A percentile compares a stretch with the other conserved stretches of the same genome.
phyloP scores from a whole-genome alignment of 805 yeast species.

The Vanderwaltozyma tropicalis region DNA sequence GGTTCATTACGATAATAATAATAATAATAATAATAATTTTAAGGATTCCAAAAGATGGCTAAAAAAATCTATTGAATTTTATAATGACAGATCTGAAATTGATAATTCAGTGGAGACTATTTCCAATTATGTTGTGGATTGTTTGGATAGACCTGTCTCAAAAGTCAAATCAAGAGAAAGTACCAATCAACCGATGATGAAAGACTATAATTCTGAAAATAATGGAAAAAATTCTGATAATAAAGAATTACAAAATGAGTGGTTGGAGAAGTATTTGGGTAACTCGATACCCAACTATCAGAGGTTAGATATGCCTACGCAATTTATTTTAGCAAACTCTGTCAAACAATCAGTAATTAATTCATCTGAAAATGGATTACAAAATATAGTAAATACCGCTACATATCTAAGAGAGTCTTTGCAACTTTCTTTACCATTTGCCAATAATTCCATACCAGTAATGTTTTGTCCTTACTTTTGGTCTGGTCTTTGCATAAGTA shows the following conservation, averaged over 20 bases:
- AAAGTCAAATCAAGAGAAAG: background rate
- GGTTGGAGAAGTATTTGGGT: conserved; percentile 21
- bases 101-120: conserved; percentile 7
- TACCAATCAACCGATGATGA: background rate
- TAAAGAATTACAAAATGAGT: conserved; percentile 6
- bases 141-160: conserved; percentile 12
- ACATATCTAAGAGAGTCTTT: conserved; percentile 15
- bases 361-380: background rate
- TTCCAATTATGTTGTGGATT: conserved; percentile 11
- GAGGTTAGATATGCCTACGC: conserved; percentile 17
- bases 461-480: conserved; percentile 23
- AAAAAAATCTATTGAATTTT: conserved; percentile 6
- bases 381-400: conserved; percentile 3
- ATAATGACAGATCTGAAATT: conserved; percentile 8
- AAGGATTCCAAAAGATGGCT: too few species aligned
- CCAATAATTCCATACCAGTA: conserved; percentile 18
- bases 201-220: background rate
- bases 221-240: background rate
- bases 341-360: background rate
- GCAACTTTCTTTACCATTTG: conserved; percentile 20
- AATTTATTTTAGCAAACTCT: conserved; percentile 8
- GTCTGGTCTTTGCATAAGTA: conserved; percentile 15
- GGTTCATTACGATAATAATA: background rate
- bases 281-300: conserved; percentile 18
- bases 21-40: too few species aligned